Percentiles rank a stretch among this genome's conserved stretches.
Conservation (phyloP, 2,329 filamentous ascomycete genomes). For the Nothophoma quercina region DNA sequence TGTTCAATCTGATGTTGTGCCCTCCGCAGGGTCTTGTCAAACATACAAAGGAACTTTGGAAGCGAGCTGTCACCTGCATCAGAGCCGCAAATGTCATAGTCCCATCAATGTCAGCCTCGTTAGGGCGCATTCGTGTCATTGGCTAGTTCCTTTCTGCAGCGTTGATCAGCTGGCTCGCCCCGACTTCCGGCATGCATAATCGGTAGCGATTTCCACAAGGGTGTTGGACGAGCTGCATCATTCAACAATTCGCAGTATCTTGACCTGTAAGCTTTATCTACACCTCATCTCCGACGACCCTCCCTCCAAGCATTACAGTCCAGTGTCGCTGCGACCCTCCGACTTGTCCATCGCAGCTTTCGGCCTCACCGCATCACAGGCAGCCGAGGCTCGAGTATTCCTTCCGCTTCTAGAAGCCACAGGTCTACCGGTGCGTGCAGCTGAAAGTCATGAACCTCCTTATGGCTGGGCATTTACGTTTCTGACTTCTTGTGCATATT, state of each 20-base stretch:
- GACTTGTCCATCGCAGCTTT: conserved; percentile 23
- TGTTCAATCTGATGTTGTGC: neutral
- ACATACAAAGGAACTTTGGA: neutral
- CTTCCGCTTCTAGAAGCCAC: conserved; percentile 28
- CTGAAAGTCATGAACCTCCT: conserved; percentile 30
- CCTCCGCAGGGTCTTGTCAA: neutral
- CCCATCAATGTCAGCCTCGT: conserved; percentile 9
- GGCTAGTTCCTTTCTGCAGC: conserved; percentile 30
- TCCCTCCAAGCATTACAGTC: conserved; percentile 5
- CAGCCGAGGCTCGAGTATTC: conserved; percentile 41
- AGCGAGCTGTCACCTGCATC: conserved; percentile 14
- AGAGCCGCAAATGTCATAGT: conserved; percentile 5
- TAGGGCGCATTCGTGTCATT: conserved; percentile 22
- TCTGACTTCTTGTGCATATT: conserved; percentile 17
- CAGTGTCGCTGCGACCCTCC: conserved; percentile 22
- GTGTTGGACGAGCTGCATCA: conserved; percentile 16
- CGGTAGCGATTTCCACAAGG: conserved; percentile 14
- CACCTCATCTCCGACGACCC: conserved; percentile 10
- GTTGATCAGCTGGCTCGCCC: conserved; percentile 33
- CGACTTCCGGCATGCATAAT: conserved; percentile 19
- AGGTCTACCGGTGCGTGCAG: conserved; percentile 21
- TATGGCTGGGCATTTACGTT: conserved; percentile 24
- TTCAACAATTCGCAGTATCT: conserved; percentile 16
- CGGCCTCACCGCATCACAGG: conserved; percentile 45
- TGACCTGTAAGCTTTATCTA: conserved; percentile 4